Conservation (phyloP, 2,329 filamentous ascomycete genomes). For the Fulvia fulva region DNA sequence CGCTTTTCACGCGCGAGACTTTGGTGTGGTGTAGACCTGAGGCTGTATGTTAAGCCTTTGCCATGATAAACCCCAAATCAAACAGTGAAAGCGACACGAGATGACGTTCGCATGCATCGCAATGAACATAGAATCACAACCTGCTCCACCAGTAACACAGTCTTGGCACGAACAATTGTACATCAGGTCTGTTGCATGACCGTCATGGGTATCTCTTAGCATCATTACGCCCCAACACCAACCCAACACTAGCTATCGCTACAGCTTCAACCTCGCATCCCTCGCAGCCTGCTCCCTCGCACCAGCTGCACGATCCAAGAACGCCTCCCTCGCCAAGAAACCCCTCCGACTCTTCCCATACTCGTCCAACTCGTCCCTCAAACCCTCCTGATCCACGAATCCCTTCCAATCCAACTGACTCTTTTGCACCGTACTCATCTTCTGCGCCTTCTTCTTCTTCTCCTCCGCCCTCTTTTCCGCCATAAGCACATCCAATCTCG, state of each 20-base stretch:
- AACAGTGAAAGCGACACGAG: conserved; percentile 2
- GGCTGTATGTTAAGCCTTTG: conserved; percentile 14
- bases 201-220: not conserved
- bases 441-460: conserved; percentile 42
- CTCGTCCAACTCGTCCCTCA: conserved; percentile 58
- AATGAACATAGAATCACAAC: not conserved
- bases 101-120: not conserved
- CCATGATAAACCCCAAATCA: conserved; percentile 15
- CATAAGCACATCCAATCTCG: conserved; percentile 30
- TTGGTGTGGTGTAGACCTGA: conserved; percentile 11
- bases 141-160: not conserved
- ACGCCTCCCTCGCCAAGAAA: conserved; percentile 60
- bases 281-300: conserved; percentile 55
- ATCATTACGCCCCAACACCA: not conserved
- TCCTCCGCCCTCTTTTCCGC: conserved; percentile 32
- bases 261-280: conserved; percentile 46
- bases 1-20: conserved; percentile 12
- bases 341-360: conserved; percentile 60
- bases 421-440: conserved; percentile 65
- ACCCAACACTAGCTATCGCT: not conserved
- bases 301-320: conserved; percentile 56
- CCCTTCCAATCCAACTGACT: conserved; percentile 62
- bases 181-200: not conserved
- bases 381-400: conserved; percentile 59
- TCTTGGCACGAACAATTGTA: not conserved